Evolutionary conservation across 257 asterid genomes (phyloP).

Genomic region (Haberlea rhodopensis): DNA sequence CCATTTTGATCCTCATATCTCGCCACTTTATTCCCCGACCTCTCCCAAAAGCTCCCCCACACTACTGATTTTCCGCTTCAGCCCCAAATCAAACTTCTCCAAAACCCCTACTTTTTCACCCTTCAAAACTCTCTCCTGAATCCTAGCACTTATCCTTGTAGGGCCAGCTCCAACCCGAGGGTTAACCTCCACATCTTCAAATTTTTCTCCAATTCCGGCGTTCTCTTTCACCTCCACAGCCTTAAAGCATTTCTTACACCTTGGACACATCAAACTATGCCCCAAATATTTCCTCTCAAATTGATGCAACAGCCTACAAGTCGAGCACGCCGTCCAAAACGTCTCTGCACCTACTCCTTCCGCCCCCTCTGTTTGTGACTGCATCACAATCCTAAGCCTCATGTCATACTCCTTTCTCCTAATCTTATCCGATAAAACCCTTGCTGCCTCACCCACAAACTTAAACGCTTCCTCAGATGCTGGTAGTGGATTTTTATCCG

Average conservation of each 20-base stretch:
- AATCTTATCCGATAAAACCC: constrained; percentile 65
- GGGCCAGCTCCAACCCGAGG: constrained; percentile 26
- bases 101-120: constrained; percentile 37
- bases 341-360: constrained; percentile 32
- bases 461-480: constrained; percentile 85
- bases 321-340: constrained; percentile 62
- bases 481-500: constrained; percentile 60
- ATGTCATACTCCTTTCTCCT: constrained; percentile 74
- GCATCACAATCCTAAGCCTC: constrained; percentile 70
- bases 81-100: constrained; percentile 39
- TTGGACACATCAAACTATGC: constrained; percentile 69
- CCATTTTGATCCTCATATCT: constrained; percentile 26
- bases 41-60: constrained; percentile 38
- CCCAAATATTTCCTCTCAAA: constrained; percentile 71
- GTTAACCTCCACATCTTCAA: constrained; percentile 18
- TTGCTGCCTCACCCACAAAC: constrained; percentile 71
- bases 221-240: constrained; percentile 56
- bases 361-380: constrained; percentile 40
- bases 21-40: constrained; percentile 22
- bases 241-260: constrained; percentile 63
- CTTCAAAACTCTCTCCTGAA: constrained; percentile 43
- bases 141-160: constrained; percentile 61
- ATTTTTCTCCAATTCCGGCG: constrained; percentile 19
- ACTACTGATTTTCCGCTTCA: constrained; percentile 35
- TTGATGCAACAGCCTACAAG: constrained; percentile 62